phyloP scores from a whole-genome alignment of 2,329 filamentous ascomycete genomes.

The Pseudogymnoascus sp. region DNA sequence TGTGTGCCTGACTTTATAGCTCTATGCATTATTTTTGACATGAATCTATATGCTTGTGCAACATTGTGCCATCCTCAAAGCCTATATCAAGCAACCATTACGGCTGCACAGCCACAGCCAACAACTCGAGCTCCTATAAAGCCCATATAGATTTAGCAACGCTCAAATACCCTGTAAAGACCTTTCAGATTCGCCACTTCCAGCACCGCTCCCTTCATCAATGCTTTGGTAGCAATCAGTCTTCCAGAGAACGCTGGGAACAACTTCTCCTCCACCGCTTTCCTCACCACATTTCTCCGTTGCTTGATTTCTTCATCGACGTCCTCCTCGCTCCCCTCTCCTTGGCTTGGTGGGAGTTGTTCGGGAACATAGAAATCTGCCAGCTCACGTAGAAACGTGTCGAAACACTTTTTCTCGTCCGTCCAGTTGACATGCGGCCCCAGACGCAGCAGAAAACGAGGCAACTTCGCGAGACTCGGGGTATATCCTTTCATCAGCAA shows the following conservation, averaged over 20 bases:
- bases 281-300: constrained; percentile 61
- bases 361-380: constrained; percentile 89
- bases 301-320: constrained; percentile 43
- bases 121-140: neutral
- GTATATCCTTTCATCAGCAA: constrained; percentile 83
- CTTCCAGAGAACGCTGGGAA: constrained; percentile 83
- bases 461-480: constrained; percentile 77
- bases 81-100: neutral
- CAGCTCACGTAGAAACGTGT: constrained; percentile 74
- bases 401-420: constrained; percentile 78
- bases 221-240: constrained; percentile 68
- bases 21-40: constrained; percentile 1
- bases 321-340: constrained; percentile 31
- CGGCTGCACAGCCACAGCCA: neutral
- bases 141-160: constrained; percentile 53
- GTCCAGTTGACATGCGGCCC: constrained; percentile 85
- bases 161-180: constrained; percentile 87
- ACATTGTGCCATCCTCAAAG: neutral
- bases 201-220: constrained; percentile 67
- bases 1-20: constrained; percentile 3
- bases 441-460: constrained; percentile 76
- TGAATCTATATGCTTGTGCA: neutral
- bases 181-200: constrained; percentile 91
- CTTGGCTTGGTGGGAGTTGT: constrained; percentile 53
- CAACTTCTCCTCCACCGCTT: constrained; percentile 73